Conservation (phyloP, 768 basidiomycete genomes). For the Xerocomellus intermedius region DNA sequence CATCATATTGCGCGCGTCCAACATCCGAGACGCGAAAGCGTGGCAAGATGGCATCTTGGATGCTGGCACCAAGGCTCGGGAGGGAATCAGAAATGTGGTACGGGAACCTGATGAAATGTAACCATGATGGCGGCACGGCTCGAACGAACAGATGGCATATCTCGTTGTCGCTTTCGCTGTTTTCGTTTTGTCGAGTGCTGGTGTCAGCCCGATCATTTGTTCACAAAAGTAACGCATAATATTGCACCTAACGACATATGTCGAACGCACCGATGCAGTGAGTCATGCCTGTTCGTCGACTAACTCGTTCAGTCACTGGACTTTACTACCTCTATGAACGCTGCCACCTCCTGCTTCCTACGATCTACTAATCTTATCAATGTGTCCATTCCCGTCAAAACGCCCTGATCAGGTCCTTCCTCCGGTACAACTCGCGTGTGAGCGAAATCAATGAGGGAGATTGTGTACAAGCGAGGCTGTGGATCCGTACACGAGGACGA, state of each 20-base stretch:
- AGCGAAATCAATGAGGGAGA: slow-evolving; percentile 94
- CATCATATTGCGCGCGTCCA: slow-evolving; percentile 57
- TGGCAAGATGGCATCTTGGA: slow-evolving; percentile 46
- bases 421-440: slow-evolving; percentile 72
- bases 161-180: neutral
- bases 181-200: neutral
- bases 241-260: neutral
- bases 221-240: neutral
- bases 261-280: neutral
- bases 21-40: slow-evolving; percentile 54
- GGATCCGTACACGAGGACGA: slow-evolving; percentile 34
- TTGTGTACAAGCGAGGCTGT: slow-evolving; percentile 39
- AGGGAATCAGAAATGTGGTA: slow-evolving; percentile 4
- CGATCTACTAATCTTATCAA: slow-evolving; percentile 58
- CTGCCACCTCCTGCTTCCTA: slow-evolving; percentile 46
- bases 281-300: neutral
- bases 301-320: neutral
- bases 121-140: neutral
- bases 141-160: slow-evolving; percentile 5
- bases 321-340: neutral
- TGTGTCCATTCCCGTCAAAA: slow-evolving; percentile 72
- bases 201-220: neutral
- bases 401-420: slow-evolving; percentile 75
- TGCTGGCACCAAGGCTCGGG: slow-evolving; percentile 11
- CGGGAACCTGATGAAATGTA: neutral